Percentiles rank a stretch among this genome's conserved stretches.
These are phyloP conservation scores for Dentipellis sp. DNA, from an alignment of 768 basidiomycete genomes.

Conservation along the genomic window DNA sequence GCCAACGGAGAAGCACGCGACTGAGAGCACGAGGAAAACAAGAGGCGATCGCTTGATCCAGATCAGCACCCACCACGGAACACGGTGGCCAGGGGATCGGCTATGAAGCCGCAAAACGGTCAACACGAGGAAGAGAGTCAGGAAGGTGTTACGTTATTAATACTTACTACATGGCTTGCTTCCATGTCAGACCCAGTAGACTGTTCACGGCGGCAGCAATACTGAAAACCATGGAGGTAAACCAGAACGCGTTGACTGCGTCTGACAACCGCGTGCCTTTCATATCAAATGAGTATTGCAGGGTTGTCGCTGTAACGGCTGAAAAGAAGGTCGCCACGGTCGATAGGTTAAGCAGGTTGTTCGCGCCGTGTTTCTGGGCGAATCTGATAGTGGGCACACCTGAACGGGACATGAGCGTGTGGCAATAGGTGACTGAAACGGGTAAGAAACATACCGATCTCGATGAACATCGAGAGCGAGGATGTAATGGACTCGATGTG, in stretches of 20 bases:
- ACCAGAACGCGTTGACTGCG: constrained; percentile 68
- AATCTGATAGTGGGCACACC: constrained; percentile 72
- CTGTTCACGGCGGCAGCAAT: constrained; percentile 73
- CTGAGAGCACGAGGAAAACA: constrained; percentile 76
- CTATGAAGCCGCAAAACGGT: constrained; percentile 24
- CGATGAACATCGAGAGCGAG: constrained; percentile 65
- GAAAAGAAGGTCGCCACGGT: constrained; percentile 76
- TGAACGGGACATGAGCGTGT: constrained; percentile 15
- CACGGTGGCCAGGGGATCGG: constrained; percentile 66
- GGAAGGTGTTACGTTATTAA: background rate
- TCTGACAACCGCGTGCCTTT: constrained; percentile 29
- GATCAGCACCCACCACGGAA: constrained; percentile 78
- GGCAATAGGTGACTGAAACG: background rate
- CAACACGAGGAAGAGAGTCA: background rate
- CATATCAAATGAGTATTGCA: constrained; percentile 56
- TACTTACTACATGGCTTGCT: constrained; percentile 75
- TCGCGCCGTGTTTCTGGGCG: constrained; percentile 63
- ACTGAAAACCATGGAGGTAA: constrained; percentile 66
- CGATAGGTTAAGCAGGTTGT: constrained; percentile 62
- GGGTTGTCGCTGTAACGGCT: constrained; percentile 62
- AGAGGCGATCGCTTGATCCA: constrained; percentile 83
- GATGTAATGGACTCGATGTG: constrained; percentile 62
- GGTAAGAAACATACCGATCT: constrained; percentile 45
- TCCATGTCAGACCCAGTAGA: constrained; percentile 71
- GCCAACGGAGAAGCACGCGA: constrained; percentile 75